Base-by-base conservation (phyloP, 805 yeast genomes). In the Kuraishia hungarica region DNA sequence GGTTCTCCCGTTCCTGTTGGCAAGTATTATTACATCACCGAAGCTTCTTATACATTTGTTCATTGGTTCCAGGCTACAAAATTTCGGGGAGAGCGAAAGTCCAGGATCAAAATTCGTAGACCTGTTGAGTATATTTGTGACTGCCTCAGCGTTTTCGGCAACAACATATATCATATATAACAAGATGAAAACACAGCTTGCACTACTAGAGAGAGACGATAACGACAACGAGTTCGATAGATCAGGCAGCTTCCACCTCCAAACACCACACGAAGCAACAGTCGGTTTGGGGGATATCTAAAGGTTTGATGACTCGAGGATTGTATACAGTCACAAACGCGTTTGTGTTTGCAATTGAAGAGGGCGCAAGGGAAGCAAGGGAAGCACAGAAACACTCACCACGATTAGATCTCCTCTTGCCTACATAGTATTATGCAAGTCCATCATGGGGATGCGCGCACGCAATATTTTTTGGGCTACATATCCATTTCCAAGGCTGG, bases 1-100 rank as follows among this genome's bases (percentile, higher is more conserved):
- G 0, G 71, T 84, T 1, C 58, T 68, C 48, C 82, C 83, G 24
- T 93, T 87, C 67, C 72, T 84, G 2, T 64, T 84, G 35, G 96
- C 97, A 0, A 85, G 91, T 23, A 59, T 82, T 0, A 67, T 89
- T 39, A 83, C 96, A 1, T 82, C 96, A 0, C 98, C 98, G 7
- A 94, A 92, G 65, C 72, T 86, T 58, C 65, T 88, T n/a, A 72
- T 89, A 53, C 88, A 86, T 62, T 71, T 89, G 11, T 91, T 89
- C 64, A 79, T 89, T 39, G 97, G 97, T 5, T 77, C 82, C 53
- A 83, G 89, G 56, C 65, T 92, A 39, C 87, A 83, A 56, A 80
- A 80, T 50, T 72, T 92, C 53, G 93, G 94, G 2, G 81, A 81
- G 54, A 69, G 78, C 2, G 78, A 79, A 43, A 79, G 83, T 46